These are phyloP conservation scores for Xylaria sp. DNA, from an alignment of 2,329 filamentous ascomycete species.

Conservation along the genomic window DNA sequence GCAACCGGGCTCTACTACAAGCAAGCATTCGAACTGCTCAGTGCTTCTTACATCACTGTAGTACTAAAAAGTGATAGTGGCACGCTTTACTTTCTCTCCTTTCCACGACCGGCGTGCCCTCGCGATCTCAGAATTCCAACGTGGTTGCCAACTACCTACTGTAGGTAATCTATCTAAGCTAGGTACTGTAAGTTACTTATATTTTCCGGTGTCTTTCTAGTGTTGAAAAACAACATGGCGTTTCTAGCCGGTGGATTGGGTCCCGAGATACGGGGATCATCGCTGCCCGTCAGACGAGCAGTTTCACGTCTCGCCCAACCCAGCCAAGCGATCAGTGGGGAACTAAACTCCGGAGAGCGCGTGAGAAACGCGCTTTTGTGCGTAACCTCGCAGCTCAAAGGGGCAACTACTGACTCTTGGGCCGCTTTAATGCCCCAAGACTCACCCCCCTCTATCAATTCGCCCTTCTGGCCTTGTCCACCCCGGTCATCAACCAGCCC, in stretches of 20 bases:
- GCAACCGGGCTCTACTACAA: conserved; percentile 12
- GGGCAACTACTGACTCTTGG: conserved; percentile 25
- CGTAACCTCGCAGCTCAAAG: conserved; percentile 17
- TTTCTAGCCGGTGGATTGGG: conserved; percentile 22
- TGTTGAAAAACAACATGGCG: not conserved
- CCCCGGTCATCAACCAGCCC: conserved; percentile 18
- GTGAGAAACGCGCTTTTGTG: conserved; percentile 24
- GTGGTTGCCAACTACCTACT: not conserved
- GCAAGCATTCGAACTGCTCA: not conserved
- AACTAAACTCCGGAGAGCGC: conserved; percentile 5
- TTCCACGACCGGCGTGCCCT: not conserved
- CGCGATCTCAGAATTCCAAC: conserved; percentile 7
- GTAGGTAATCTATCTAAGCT: not conserved
- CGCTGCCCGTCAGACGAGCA: conserved; percentile 36
- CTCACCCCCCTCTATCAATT: conserved; percentile 13
- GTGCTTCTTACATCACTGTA: not conserved
- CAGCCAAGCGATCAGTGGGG: conserved; percentile 30
- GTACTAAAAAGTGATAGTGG: not conserved
- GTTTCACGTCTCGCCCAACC: conserved; percentile 32
- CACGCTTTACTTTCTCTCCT: not conserved
- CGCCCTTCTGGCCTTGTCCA: not conserved
- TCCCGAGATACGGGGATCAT: conserved; percentile 33
- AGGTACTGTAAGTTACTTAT: conserved; percentile 5
- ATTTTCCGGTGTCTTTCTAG: conserved; percentile 16
- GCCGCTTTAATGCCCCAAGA: conserved; percentile 13